phyloP scores from a whole-genome alignment of 2,329 filamentous ascomycete genomes.

The Aspergillus texensis region DNA sequence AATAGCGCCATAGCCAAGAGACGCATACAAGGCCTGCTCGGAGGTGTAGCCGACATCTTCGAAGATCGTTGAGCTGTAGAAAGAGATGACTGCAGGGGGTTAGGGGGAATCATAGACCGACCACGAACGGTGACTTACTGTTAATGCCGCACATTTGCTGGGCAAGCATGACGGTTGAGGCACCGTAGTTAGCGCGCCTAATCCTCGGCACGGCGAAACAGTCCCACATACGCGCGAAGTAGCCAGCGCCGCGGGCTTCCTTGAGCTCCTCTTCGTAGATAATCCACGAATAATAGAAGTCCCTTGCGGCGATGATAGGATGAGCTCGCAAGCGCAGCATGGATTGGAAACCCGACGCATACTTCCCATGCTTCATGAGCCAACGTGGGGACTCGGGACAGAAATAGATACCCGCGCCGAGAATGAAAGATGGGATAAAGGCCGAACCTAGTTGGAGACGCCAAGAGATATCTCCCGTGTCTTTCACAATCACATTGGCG shows the following conservation, averaged over 20 bases:
- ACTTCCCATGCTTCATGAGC: constrained; percentile 26
- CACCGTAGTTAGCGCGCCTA: constrained; percentile 68
- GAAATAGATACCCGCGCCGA: constrained; percentile 37
- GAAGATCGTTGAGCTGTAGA: constrained; percentile 67
- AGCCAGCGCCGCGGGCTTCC: constrained; percentile 52
- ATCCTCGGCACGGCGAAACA: constrained; percentile 51
- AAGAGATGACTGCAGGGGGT: constrained; percentile 56
- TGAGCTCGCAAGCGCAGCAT: constrained; percentile 24
- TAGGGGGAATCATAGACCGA: constrained; percentile 45
- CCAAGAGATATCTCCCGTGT: constrained; percentile 61
- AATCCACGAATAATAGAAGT: constrained; percentile 62
- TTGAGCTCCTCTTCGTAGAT: constrained; percentile 51
- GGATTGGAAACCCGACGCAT: constrained; percentile 19
- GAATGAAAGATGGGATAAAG: constrained; percentile 64
- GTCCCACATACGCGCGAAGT: constrained; percentile 59
- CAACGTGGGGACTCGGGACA: constrained; percentile 33
- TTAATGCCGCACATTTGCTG: constrained; percentile 67
- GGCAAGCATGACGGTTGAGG: constrained; percentile 77
- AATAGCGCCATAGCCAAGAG: constrained; percentile 65
- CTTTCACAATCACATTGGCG: constrained; percentile 65
- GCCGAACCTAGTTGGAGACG: constrained; percentile 65
- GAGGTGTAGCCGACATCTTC: constrained; percentile 55
- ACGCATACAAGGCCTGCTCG: constrained; percentile 61
- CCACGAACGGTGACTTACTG: constrained; percentile 18
- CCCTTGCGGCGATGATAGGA: constrained; percentile 54